Conservation (phyloP, 2,329 filamentous ascomycete genomes). For the Trichoderma guizhouense region DNA sequence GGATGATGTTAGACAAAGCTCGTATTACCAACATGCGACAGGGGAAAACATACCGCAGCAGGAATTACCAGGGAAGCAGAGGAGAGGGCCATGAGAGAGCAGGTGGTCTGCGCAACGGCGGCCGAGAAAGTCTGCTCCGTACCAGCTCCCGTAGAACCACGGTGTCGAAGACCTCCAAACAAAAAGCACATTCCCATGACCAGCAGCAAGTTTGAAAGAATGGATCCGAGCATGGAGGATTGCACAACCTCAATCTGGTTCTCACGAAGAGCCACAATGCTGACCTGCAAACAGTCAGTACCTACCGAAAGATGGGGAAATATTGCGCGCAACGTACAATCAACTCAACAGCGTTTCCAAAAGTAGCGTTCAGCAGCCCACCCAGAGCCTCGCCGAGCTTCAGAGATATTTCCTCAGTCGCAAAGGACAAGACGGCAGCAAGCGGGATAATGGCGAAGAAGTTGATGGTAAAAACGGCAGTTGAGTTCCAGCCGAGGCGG, state of each 20-base stretch:
- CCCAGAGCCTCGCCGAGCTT: slow-evolving; percentile 72
- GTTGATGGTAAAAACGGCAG: slow-evolving; percentile 70
- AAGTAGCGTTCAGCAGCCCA: slow-evolving; percentile 71
- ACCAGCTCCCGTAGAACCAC: slow-evolving; percentile 52
- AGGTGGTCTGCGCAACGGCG: slow-evolving; percentile 74
- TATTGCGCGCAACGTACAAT: slow-evolving; percentile 51
- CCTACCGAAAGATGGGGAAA: not conserved
- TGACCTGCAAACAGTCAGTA: slow-evolving; percentile 58
- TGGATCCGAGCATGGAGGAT: slow-evolving; percentile 93
- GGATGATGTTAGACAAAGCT: slow-evolving; percentile 21
- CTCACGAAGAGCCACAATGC: slow-evolving; percentile 82
- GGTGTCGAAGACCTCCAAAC: slow-evolving; percentile 66
- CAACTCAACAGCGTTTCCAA: slow-evolving; percentile 76
- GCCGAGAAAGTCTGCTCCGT: slow-evolving; percentile 70
- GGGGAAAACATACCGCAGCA: slow-evolving; percentile 53
- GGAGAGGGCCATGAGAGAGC: slow-evolving; percentile 71
- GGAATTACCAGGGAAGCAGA: slow-evolving; percentile 77
- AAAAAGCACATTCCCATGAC: slow-evolving; percentile 81
- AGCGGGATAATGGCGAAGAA: slow-evolving; percentile 78
- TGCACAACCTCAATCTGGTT: slow-evolving; percentile 95
- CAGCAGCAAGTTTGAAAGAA: slow-evolving; percentile 89
- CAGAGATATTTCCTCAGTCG: slow-evolving; percentile 71
- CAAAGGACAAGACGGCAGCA: slow-evolving; percentile 70
- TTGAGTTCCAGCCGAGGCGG: slow-evolving; percentile 58
- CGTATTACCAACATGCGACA: not conserved